Evolutionary conservation across 805 yeast genomes (phyloP), one percentile per base, ranked within the genome.

Genomic region (Schwanniomyces occidentalis): DNA sequence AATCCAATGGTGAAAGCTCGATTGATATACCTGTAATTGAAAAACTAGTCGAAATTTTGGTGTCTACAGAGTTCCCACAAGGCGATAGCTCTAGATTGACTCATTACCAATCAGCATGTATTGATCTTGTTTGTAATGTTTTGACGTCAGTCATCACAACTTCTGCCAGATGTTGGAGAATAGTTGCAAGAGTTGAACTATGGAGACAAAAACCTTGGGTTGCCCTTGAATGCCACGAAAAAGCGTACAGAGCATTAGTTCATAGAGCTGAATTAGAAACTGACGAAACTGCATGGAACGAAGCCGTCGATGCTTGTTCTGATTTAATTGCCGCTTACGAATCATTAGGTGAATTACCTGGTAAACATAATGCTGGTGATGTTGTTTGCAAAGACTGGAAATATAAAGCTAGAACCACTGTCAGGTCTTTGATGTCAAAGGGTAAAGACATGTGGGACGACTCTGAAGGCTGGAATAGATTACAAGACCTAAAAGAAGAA

Each of bases 331-430:
- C 93, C 25, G 91, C 96, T 1, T 91, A 89, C 56, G 89, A 82
- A 52, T 81, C 85, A 3, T 71, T 86, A 20, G 98, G 98, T n/a
- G 93, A 84, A 38, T 58, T 78, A 46, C 84, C 85, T 8, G 95
- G 95, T 6, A 82, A 78, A 49, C 75, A 81, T 51, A 84, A 83
- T 16, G 89, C 87, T 2, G 95, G 82, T 14, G 87, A 85, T 54
- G 46, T 82, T n/a, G 95, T 90, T 7, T 89, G 96, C 57, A 79
- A 82, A 52, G 95, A 89, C 54, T 90, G 97, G 97, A 84, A 78
- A 52, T 85, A 82, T 62, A 88, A 88, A 56, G 81, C 95, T 2
- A 73, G 81, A 42, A 73, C 85, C 10, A 68, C 85, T 1, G 73
- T 89, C 14, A 73, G 95, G 51, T 75, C 86, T 1, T 65, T 89